Conservation (phyloP, 176 grass and related monocot species). For the Ampelocalamus luodianensis region DNA sequence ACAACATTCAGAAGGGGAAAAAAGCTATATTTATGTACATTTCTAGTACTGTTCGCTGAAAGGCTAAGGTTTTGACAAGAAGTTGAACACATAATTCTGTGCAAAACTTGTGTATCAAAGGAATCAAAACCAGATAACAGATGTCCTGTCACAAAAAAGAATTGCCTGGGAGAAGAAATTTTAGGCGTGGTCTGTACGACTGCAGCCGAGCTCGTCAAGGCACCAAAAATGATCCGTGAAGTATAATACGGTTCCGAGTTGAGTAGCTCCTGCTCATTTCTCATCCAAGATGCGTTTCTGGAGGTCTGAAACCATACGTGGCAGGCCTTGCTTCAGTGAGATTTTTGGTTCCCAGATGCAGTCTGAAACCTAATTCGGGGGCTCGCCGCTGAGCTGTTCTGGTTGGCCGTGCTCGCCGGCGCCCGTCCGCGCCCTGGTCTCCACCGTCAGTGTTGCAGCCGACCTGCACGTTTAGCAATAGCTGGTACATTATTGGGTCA, state of each 20-base stretch:
- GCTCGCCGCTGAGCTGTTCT: too few species aligned
- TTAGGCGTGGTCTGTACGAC: constrained; percentile 4
- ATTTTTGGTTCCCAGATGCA: constrained; percentile 92
- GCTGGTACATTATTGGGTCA: too few species aligned
- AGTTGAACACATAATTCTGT: constrained; percentile 32
- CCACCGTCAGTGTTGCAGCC: too few species aligned
- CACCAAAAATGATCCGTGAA: constrained; percentile 32
- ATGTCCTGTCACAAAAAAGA: constrained; percentile 42
- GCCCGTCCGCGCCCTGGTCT: too few species aligned
- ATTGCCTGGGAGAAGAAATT: constrained; percentile 22
- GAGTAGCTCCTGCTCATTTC: constrained; percentile 41
- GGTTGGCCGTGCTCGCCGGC: too few species aligned
- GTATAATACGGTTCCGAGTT: constrained; percentile 51
- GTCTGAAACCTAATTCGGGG: too few species aligned
- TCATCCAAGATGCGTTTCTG: constrained; percentile 82
- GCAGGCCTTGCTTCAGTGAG: constrained; percentile 76
- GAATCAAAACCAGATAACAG: constrained; percentile 44
- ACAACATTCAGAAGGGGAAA: neutral
- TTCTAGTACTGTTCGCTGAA: constrained; percentile 9
- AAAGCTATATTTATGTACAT: constrained; percentile 36
- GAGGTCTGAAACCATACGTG: constrained; percentile 84
- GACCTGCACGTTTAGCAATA: too few species aligned
- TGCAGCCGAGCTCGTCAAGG: constrained; percentile 38
- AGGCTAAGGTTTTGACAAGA: constrained; percentile 19
- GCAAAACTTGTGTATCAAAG: constrained; percentile 38